Base-by-base conservation (phyloP, 1,284 basidiomycete species). In the Pholiota adiposa region DNA sequence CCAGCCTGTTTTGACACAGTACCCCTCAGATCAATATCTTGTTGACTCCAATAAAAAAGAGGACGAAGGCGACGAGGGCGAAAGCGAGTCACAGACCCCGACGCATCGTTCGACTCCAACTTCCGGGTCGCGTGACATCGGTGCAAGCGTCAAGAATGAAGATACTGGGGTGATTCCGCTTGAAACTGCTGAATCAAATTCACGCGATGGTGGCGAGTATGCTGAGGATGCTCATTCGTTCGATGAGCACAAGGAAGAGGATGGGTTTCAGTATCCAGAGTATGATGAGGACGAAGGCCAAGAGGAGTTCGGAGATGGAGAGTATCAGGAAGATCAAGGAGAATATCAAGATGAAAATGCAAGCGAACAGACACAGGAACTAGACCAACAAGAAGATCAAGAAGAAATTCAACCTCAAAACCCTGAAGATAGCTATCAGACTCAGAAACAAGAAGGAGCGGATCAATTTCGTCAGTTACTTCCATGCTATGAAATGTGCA, bases 261-360 rank as follows among this genome's bases (percentile, higher is more conserved):
- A 56, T 4, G 43, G 43, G 19, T 14, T 41, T 21, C 19, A 53
- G n/a, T 40, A 25, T 23, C 51, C 51, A 7, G 51, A 41, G 19
- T 41, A 53, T 25, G 51, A 53, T 3, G 38, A 46, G 4, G 40
- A 54, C 27, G 21, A 54, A 16, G 16, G 36, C 14, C 27, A 46
- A 16, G 14, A 33, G 31, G 36, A 18, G 8, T 19, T 46, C 5
- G 23, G 3, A 43, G 53, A 54, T n/a, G 40, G 46, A 33, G 27
- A 44, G 12, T n/a, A 33, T 16, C 51, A n/a, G 21, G 51, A 53
- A 27, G 23, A 53, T 53, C 51, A 53, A 41, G 51, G 8, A n/a
- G 23, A 41, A n/a, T 21, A 53, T n/a, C 23, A 53, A 27, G 44
- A 46, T 12, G 23, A 16, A 21, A 19, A 43, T 12, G 12, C 11